These are phyloP conservation scores for Polyporus arcularius DNA, from an alignment of 768 basidiomycete genomes.

Conservation along the genomic window DNA sequence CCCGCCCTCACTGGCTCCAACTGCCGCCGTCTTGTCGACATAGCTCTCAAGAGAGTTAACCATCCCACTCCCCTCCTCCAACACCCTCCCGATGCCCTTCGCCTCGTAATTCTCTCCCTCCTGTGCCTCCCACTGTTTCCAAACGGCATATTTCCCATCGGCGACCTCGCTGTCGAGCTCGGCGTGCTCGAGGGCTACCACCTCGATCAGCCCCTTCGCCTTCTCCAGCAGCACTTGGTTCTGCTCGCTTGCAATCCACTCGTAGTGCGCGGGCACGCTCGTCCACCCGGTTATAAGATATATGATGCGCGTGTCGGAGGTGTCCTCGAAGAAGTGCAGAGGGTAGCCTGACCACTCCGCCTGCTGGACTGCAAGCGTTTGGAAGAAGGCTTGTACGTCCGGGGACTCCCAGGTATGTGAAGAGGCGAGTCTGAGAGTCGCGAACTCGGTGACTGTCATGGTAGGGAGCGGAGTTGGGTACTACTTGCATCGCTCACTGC, in stretches of 20 bases:
- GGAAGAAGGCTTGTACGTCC: slow-evolving; percentile 33
- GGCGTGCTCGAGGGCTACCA: slow-evolving; percentile 41
- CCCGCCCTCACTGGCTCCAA: neutral
- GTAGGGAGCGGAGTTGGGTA: neutral
- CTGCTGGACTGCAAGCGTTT: slow-evolving; percentile 36
- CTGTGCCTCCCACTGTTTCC: neutral
- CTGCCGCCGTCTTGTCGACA: neutral
- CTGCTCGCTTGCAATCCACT: slow-evolving; percentile 42
- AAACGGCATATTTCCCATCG: neutral
- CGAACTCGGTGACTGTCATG: slow-evolving; percentile 50
- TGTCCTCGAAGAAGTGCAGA: slow-evolving; percentile 40
- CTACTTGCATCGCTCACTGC: neutral
- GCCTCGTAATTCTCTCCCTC: neutral
- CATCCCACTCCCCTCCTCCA: neutral
- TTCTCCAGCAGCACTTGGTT: slow-evolving; percentile 40
- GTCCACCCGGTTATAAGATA: slow-evolving; percentile 49
- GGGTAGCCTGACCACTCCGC: slow-evolving; percentile 43
- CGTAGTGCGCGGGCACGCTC: slow-evolving; percentile 40
- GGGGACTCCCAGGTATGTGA: slow-evolving; percentile 33
- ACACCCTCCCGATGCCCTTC: neutral
- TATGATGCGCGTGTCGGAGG: slow-evolving; percentile 25
- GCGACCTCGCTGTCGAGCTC: slow-evolving; percentile 30
- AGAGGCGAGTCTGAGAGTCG: slow-evolving; percentile 36
- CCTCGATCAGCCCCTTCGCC: slow-evolving; percentile 32
- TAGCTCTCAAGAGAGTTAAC: slow-evolving; percentile 4